phyloP scores from a whole-genome alignment of 768 basidiomycete species.

The Thelephora ganbajun region DNA sequence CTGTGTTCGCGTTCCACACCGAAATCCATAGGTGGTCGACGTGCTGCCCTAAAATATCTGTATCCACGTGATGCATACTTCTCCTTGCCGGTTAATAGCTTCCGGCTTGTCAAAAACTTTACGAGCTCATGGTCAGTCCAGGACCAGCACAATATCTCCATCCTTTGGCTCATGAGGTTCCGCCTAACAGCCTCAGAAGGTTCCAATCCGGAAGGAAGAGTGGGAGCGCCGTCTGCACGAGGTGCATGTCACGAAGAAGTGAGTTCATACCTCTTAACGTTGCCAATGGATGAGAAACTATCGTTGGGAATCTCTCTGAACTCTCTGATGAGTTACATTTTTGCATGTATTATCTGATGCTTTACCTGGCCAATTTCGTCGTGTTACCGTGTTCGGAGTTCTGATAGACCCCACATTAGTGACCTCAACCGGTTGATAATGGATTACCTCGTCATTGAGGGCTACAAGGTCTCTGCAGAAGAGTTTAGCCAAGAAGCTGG shows the following conservation, averaged over 20 bases:
- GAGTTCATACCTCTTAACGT: constrained; percentile 28
- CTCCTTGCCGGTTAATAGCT: too few relatives aligned
- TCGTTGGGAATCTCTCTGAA: constrained; percentile 99
- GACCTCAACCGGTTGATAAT: constrained; percentile 90
- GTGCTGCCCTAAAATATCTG: too few relatives aligned
- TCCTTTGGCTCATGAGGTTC: neutral
- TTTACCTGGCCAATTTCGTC: constrained; percentile 13
- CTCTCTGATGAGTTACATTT: constrained; percentile 44
- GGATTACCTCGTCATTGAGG: constrained; percentile 97
- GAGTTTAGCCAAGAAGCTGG: constrained; percentile 87
- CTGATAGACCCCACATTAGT: constrained; percentile 29
- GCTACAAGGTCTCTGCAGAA: constrained; percentile 91
- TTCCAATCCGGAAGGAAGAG: constrained; percentile 58
- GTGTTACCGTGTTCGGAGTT: constrained; percentile 8
- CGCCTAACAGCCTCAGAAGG: constrained; percentile 29
- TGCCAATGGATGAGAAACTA: constrained; percentile 46
- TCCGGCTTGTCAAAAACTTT: constrained; percentile 19
- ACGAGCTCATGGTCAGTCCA: constrained; percentile 3
- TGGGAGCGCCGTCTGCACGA: constrained; percentile 79
- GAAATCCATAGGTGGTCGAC: too few relatives aligned
- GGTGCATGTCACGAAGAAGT: constrained; percentile 80
- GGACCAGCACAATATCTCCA: too few relatives aligned
- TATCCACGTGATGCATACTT: too few relatives aligned
- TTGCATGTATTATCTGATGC: constrained; percentile 85
- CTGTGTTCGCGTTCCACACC: too few relatives aligned